Percentiles rank a stretch among this genome's conserved stretches.
phyloP scores from a whole-genome alignment of 2,329 filamentous ascomycete genomes.

The Hymenoscyphus salicellus region DNA sequence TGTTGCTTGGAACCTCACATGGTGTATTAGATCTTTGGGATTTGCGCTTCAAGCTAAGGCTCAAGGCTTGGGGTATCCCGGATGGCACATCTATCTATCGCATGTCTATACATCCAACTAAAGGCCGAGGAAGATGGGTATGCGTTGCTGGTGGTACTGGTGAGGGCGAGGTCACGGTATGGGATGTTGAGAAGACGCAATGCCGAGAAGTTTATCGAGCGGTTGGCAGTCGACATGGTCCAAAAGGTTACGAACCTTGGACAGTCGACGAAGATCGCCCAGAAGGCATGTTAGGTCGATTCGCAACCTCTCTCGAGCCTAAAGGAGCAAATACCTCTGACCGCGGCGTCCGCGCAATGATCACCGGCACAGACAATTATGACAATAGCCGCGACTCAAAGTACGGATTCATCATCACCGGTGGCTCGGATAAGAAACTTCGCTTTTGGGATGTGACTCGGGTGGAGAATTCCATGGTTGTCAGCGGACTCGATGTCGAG shows the following conservation, averaged over 20 bases:
- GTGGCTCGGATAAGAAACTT: constrained; percentile 84
- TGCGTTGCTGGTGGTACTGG: constrained; percentile 86
- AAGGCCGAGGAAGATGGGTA: constrained; percentile 77
- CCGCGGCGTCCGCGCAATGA: constrained; percentile 71
- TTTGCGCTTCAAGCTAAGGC: constrained; percentile 82
- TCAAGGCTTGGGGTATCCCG: constrained; percentile 85
- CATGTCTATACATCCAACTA: constrained; percentile 73
- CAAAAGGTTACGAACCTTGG: constrained; percentile 75
- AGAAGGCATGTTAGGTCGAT: constrained; percentile 81
- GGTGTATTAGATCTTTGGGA: constrained; percentile 95
- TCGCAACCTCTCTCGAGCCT: constrained; percentile 71
- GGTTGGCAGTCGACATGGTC: constrained; percentile 56
- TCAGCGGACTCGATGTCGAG: constrained; percentile 72
- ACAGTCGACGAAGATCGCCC: constrained; percentile 86
- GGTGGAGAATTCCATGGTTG: constrained; percentile 73
- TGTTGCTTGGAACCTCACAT: constrained; percentile 86
- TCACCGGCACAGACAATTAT: constrained; percentile 66
- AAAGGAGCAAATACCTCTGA: constrained; percentile 54
- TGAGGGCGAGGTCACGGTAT: constrained; percentile 86
- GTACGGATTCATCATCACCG: constrained; percentile 81
- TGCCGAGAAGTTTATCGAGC: constrained; percentile 85
- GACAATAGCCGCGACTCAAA: constrained; percentile 71
- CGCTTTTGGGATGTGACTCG: constrained; percentile 88
- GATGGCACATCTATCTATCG: constrained; percentile 78
- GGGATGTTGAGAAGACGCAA: constrained; percentile 87